Evolutionary conservation across 495 filamentous ascomycete genomes (phyloP).

Genomic region (Penicillium paradoxum): DNA sequence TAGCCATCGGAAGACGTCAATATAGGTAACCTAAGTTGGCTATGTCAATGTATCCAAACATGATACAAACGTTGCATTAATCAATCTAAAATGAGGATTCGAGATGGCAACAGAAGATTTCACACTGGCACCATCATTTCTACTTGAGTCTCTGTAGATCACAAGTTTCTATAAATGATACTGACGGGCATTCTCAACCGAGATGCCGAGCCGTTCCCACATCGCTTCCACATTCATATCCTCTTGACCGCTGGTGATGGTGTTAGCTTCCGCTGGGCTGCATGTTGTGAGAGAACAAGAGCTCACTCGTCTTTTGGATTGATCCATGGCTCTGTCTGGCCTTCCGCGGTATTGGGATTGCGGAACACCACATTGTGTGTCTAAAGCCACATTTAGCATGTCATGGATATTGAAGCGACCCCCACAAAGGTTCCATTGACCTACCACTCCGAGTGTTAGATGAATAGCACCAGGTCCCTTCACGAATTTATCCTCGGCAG

Average conservation of each 20-base stretch:
- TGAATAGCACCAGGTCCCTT: slow-evolving; percentile 42
- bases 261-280: slow-evolving; percentile 12
- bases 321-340: slow-evolving; percentile 42
- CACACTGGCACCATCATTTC: not conserved
- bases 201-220: slow-evolving; percentile 40
- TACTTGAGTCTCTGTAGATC: not conserved
- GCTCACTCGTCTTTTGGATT: slow-evolving; percentile 43
- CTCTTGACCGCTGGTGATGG: slow-evolving; percentile 32
- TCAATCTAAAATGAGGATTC: too few relatives aligned
- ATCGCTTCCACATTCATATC: slow-evolving; percentile 49
- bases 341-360: slow-evolving; percentile 41
- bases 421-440: slow-evolving; percentile 3
- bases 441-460: slow-evolving; percentile 49
- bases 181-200: slow-evolving; percentile 15
- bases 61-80: too few relatives aligned
- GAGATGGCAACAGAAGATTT: too few relatives aligned
- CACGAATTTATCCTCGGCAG: slow-evolving; percentile 27
- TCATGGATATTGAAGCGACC: not conserved
- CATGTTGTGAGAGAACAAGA: not conserved
- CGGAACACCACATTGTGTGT: slow-evolving; percentile 47
- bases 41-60: too few relatives aligned
- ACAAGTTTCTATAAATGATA: slow-evolving; percentile 7
- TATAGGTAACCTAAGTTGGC: too few relatives aligned
- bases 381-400: slow-evolving; percentile 19
- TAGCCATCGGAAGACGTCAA: too few relatives aligned